Evolutionary conservation across 768 basidiomycete species (phyloP), one percentile per base, ranked within the genome.

Genomic region (Lactarius psammicola): DNA sequence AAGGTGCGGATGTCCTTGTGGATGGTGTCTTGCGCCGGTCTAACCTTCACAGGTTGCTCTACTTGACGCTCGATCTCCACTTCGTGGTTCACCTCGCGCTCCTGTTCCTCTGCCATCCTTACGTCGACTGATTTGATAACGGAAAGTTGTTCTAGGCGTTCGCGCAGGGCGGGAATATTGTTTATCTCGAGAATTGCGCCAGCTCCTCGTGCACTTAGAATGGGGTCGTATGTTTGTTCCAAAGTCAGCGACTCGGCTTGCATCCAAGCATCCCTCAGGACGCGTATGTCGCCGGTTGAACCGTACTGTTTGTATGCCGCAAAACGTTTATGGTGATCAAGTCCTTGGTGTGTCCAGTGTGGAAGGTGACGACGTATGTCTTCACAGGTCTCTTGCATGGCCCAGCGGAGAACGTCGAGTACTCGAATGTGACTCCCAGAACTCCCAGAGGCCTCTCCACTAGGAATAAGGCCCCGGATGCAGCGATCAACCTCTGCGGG

Each of bases 311-410:
- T 8, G 8, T 44, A 63, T 4, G 68, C 68, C 1, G 49, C 2
- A 7, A 55, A 46, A 3, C 68, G 65, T 9, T 30, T 49, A 20
- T 40, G 31, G 30, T 61, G 65, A 38, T 69, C 61, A 13, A 62
- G 33, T 2, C 65, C 68, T 34, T 63, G 68, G 31, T 51, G 40
- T 6, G 40, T 64, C 67, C 67, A 68, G 28, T 65, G 40, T 9
- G 64, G 67, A 20, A 66, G 26, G 42, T 63, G 65, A n/a, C 51
- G 61, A 20, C 42, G 40, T 8, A 69, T 69, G 36, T 69, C 68
- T n/a, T 67, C 57, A 30, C 68, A 67, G 0, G 68, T 63, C 58
- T 63, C 68, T 23, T 62, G 60, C 46, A 68, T 66, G 28, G 65
- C 56, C 68, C 68, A 68, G 23, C 68, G 65, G 31, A 68, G 56